These are phyloP conservation scores for Nannochloris sp. DNA, from an alignment of 139 green algal species.

Conservation along the genomic window DNA sequence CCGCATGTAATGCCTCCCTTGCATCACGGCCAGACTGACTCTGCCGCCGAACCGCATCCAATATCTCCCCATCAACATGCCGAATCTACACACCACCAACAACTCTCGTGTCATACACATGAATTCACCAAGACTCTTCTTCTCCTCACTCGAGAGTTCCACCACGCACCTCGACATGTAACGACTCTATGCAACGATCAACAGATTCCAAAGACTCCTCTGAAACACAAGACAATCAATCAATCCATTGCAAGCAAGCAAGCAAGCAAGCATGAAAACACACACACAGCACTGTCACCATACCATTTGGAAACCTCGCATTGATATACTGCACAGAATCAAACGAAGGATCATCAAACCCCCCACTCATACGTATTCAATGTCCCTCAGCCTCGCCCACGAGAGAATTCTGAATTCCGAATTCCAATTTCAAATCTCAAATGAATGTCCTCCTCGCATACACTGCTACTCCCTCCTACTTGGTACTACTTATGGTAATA, in stretches of 20 bases:
- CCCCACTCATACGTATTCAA: neutral
- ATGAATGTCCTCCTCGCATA: no score
- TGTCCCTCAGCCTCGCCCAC: neutral
- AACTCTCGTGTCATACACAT: neutral
- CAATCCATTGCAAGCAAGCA: neutral
- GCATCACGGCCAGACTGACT: constrained; percentile 58
- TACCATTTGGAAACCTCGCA: constrained; percentile 76
- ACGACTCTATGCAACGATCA: constrained; percentile 63
- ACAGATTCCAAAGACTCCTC: constrained; percentile 68
- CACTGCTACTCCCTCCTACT: no score
- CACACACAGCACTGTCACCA: neutral
- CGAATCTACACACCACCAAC: constrained; percentile 50
- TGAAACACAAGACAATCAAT: constrained; percentile 23
- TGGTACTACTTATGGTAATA: no score
- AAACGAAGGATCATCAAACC: constrained; percentile 69
- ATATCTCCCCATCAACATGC: constrained; percentile 83
- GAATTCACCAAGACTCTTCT: no score
- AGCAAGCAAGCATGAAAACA: neutral
- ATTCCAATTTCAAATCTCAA: no score
- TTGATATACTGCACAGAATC: constrained; percentile 75
- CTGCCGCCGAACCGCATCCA: constrained; percentile 73
- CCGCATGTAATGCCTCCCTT: constrained; percentile 47
- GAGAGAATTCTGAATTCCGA: no score
- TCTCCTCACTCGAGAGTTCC: neutral
- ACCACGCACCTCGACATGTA: constrained; percentile 35